Evolutionary conservation across 2,329 filamentous ascomycete species (phyloP), one percentile per base, ranked within the genome.

Genomic region (Phaeosphaeria sp.): DNA sequence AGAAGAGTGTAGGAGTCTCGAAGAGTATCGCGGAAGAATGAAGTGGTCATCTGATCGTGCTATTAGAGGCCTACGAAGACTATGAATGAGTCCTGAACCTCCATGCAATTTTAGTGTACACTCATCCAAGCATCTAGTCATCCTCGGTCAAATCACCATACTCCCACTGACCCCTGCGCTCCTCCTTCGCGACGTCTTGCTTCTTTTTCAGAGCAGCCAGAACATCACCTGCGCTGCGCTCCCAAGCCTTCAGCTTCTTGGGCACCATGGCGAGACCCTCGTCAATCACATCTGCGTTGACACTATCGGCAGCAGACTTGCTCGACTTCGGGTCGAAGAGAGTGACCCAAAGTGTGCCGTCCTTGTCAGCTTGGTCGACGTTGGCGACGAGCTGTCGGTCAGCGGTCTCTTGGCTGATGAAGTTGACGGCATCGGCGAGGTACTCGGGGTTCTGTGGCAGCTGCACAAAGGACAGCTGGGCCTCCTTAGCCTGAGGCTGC

Each of bases 81-180:
- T n/a, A 18, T 6, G 2, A n/a, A 44, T 22, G 18, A n/a, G 18
- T 44, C 22, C 11, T 18, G 11, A 21, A 21, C 15, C 17, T 18
- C 42, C 6, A 18, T 6, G 6, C 24, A 47, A 24, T 17, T 45
- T 24, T 25, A 18, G 24, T 30, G 22, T 30, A 47, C 24, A 30
- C 22, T 47, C 7, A 8, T n/a, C 22, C 24, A 47, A 30, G 2
- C 60, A 61, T 62, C 54, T 68, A 68, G 49, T 71, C 62, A 57
- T 76, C 75, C 66, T 97, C 93, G 15, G 92, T 96, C 73, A 97
- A 84, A 77, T 98, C 95, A 67, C 95, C 95, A 79, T 98, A 99
- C 85, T 99, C 95, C 93, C 94, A 99, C 86, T 97, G 95, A 44
- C 95, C 95, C 65, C 88, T 83, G 61, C 93, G 87, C 56, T 89